Percentiles rank a stretch among this genome's conserved stretches.
Conservation (phyloP, 2,329 filamentous ascomycete genomes). For the Aureobasidium sp. region DNA sequence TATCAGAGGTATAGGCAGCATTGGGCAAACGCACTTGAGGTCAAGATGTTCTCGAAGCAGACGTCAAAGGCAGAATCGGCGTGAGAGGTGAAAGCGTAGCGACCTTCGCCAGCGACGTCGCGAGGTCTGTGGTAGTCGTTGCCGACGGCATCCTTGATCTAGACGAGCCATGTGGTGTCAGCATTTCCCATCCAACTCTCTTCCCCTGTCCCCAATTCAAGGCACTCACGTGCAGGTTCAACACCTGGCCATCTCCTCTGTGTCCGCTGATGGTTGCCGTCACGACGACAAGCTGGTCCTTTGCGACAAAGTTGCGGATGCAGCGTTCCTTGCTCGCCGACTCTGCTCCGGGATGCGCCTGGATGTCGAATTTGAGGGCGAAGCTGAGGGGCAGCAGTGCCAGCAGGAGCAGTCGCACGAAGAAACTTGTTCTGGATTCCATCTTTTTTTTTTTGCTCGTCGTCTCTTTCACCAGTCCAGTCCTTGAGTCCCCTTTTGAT, state of each 20-base stretch:
- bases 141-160: constrained; percentile 92
- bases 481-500: neutral
- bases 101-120: constrained; percentile 83
- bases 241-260: constrained; percentile 81
- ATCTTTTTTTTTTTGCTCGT: constrained; percentile 14
- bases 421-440: constrained; percentile 16
- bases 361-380: constrained; percentile 90
- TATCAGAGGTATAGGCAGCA: neutral
- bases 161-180: constrained; percentile 14
- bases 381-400: constrained; percentile 34
- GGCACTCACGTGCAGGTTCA: constrained; percentile 81
- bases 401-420: constrained; percentile 24
- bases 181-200: neutral
- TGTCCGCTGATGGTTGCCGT: constrained; percentile 79
- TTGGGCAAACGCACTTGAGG: constrained; percentile 49
- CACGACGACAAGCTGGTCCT: constrained; percentile 89
- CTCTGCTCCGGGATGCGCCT: constrained; percentile 56
- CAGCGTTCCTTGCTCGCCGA: constrained; percentile 66
- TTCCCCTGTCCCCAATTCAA: neutral
- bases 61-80: constrained; percentile 90
- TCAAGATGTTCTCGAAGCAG: constrained; percentile 82
- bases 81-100: constrained; percentile 89
- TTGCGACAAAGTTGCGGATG: constrained; percentile 89
- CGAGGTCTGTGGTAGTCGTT: constrained; percentile 92
- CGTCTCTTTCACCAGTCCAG: neutral